Evolutionary conservation across 345 rosid genomes (phyloP).

Genomic region (Gossypium rotundifolium): DNA sequence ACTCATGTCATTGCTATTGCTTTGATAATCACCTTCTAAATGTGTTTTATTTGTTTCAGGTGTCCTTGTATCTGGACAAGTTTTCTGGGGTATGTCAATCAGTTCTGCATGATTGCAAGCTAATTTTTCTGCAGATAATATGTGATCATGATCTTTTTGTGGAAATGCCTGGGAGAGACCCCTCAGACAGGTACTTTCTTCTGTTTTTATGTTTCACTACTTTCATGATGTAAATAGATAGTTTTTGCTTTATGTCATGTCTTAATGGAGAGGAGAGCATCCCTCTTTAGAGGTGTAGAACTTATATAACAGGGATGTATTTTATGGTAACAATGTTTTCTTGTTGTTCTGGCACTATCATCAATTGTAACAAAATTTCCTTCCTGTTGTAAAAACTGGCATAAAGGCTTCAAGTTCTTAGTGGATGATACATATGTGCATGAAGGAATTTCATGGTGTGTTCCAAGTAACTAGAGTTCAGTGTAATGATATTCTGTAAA

Average conservation of each 20-base stretch:
- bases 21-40: neutral
- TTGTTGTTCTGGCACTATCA: neutral
- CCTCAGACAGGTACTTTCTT: slow-evolving; percentile 79
- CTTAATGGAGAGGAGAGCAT: neutral
- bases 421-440: neutral
- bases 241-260: neutral
- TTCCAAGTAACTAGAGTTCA: neutral
- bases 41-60: slow-evolving; percentile 42
- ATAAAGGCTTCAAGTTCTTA: neutral
- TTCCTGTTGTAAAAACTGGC: neutral
- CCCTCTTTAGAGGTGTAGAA: neutral
- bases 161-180: slow-evolving; percentile 99
- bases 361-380: neutral
- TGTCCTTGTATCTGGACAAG: slow-evolving; percentile 95
- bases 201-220: neutral
- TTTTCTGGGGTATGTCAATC: slow-evolving; percentile 98
- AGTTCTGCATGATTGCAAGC: slow-evolving; percentile 93
- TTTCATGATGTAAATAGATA: neutral
- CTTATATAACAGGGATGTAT: neutral
- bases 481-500: neutral
- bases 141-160: slow-evolving; percentile 98
- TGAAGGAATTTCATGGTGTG: neutral
- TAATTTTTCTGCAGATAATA: slow-evolving; percentile 86
- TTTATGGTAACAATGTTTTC: neutral
- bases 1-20: neutral